Base-by-base conservation (phyloP, 805 yeast species). In the Schwanniomyces pseudopolymorphus region DNA sequence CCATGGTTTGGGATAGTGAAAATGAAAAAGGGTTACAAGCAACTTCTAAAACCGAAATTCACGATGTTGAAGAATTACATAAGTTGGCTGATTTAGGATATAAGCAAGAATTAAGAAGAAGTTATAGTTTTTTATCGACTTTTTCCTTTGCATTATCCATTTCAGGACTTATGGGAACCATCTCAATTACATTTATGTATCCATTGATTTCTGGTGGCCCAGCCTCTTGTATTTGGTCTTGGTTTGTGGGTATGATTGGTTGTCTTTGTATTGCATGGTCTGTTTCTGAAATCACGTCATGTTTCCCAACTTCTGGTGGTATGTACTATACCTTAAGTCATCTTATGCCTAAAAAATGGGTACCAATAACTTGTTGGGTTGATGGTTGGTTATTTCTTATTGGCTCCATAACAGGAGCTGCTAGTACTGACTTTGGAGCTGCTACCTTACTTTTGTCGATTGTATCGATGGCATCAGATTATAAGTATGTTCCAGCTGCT, bases 221-320 rank as follows among this genome's bases (percentile, higher is more conserved):
- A 37, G 40, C 40, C 11, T 14, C 40, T 5, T 37, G 40, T 20
- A 19, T 37, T 6, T 37, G 40, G 40, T 13, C 40, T 3, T 37
- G 40, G 40, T 37, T 37, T 37, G 40, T 37, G 16, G 40, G 40
- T 21, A 37, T 37, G 40, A 37, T 37, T 3, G 40, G 40, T 19
- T 37, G 40, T 37, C 40, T 37, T 20, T 17, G 40, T 37, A 37
- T 37, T 22, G 40, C 40, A n/a, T 37, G 40, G 40, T 37, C 40
- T 5, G 40, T 37, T 20, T 14, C 40, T 5, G 40, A 37, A 37
- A 37, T 37, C 25, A 37, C 40, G 4, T 37, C 40, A 19, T 37
- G 40, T 22, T 37, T 37, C 11, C 40, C 40, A 20, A 37, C 40
- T 6, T 37, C 40, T 7, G 40, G 40, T 4, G 40, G 40, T 21